Conservation (phyloP, 2,329 filamentous ascomycete species). For the Coniochaeta ligniaria region DNA sequence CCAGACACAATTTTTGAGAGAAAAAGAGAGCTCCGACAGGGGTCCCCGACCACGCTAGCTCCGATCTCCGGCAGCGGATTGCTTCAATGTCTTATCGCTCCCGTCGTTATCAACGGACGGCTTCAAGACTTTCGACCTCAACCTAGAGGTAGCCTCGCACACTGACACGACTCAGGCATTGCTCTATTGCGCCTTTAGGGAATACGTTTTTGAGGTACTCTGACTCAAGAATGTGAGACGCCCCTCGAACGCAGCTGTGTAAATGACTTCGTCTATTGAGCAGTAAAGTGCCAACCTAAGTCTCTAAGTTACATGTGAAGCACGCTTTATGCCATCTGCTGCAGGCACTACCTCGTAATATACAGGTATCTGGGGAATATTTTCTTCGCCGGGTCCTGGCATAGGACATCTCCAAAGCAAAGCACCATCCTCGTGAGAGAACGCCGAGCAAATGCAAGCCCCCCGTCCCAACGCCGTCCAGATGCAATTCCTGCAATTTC, state of each 20-base stretch:
- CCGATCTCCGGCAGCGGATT: neutral
- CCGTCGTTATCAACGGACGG: neutral
- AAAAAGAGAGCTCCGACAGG: conserved; percentile 1
- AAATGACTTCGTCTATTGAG: too few species aligned
- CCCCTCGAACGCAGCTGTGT: too few species aligned
- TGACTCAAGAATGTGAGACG: too few species aligned
- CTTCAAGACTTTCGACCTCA: too few species aligned
- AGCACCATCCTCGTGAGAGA: neutral
- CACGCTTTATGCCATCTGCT: neutral
- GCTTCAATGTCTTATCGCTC: neutral
- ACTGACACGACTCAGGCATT: too few species aligned
- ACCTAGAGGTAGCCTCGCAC: too few species aligned
- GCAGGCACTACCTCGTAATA: neutral
- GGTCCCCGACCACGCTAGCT: neutral
- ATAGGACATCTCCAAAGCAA: neutral
- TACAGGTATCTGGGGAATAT: neutral
- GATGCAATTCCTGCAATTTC: neutral
- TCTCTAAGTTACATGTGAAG: too few species aligned
- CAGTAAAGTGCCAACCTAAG: too few species aligned
- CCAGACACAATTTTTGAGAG: neutral
- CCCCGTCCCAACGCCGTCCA: neutral
- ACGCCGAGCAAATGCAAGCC: neutral
- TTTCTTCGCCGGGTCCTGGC: neutral
- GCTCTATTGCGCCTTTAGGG: too few species aligned
- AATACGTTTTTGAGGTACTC: too few species aligned